These are phyloP conservation scores for Aureobasidium leucospermi DNA, from an alignment of 2,329 filamentous ascomycete genomes.

Conservation along the genomic window DNA sequence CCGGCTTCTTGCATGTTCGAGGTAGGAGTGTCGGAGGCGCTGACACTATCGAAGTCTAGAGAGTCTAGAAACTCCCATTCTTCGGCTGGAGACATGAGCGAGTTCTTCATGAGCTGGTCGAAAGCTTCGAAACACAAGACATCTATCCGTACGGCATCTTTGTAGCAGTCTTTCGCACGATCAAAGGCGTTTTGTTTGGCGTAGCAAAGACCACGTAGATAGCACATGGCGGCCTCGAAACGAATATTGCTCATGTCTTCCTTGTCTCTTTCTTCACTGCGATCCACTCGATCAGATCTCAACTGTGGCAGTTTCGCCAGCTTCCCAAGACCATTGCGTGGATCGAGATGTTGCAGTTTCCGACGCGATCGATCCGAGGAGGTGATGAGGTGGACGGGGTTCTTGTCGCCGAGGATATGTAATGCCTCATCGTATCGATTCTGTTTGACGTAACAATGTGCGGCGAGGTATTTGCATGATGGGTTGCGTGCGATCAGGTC, in stretches of 20 bases:
- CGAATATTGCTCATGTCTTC: constrained; percentile 70
- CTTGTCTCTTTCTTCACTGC: constrained; percentile 54
- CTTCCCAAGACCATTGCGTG: constrained; percentile 42
- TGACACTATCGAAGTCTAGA: constrained; percentile 81
- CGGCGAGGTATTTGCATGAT: constrained; percentile 85
- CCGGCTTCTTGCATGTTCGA: constrained; percentile 75
- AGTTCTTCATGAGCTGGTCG: constrained; percentile 95
- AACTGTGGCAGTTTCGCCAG: constrained; percentile 28
- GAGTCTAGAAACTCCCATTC: constrained; percentile 85
- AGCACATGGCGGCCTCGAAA: constrained; percentile 97
- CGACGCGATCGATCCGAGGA: constrained; percentile 58
- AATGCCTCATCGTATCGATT: constrained; percentile 84
- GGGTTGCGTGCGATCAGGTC: constrained; percentile 75
- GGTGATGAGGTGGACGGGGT: constrained; percentile 79
- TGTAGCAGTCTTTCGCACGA: constrained; percentile 95
- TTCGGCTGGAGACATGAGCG: constrained; percentile 79
- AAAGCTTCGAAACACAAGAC: constrained; percentile 98
- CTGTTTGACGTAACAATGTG: constrained; percentile 91
- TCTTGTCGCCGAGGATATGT: constrained; percentile 78
- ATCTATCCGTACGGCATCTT: constrained; percentile 91
- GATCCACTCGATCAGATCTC: constrained; percentile 47
- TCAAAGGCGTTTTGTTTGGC: constrained; percentile 97
- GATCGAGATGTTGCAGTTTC: constrained; percentile 62
- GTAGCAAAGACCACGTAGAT: constrained; percentile 85
- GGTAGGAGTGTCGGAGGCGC: constrained; percentile 51